Conservation (phyloP, 2,329 filamentous ascomycete genomes). For the Trichophyton rubrum region DNA sequence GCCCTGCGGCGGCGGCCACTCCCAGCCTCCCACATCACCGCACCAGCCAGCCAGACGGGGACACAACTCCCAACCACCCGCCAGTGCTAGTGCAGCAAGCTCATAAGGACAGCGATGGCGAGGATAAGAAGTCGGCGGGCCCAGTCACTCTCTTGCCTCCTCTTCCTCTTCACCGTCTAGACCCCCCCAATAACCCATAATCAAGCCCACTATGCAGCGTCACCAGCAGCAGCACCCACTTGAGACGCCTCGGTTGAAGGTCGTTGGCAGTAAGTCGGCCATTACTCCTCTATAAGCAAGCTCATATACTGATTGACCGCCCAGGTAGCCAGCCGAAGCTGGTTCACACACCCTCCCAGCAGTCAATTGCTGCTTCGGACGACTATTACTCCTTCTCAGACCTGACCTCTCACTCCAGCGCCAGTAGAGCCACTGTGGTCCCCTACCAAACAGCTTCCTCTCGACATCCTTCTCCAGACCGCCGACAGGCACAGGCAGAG, state of each 20-base stretch:
- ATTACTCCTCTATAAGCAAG: neutral
- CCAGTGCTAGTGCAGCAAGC: neutral
- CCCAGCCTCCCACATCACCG: neutral
- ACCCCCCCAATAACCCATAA: neutral
- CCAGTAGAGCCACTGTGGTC: slow-evolving; percentile 28
- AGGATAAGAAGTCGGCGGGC: neutral
- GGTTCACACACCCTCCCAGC: slow-evolving; percentile 31
- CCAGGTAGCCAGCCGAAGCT: slow-evolving; percentile 35
- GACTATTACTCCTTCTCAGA: slow-evolving; percentile 40
- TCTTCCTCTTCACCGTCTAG: neutral
- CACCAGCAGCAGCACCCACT: neutral
- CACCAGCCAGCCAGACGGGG: neutral
- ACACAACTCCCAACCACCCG: neutral
- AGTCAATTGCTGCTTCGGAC: slow-evolving; percentile 38
- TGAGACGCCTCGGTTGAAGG: slow-evolving; percentile 10
- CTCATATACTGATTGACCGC: neutral
- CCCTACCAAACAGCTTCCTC: slow-evolving; percentile 37
- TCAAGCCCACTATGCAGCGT: neutral
- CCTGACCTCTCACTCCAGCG: slow-evolving; percentile 26
- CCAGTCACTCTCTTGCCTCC: neutral
- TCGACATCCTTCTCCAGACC: slow-evolving; percentile 14
- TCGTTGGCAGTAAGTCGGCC: slow-evolving; percentile 10
- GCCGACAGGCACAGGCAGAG: slow-evolving; percentile 13
- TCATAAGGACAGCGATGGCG: neutral
- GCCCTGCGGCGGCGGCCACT: neutral